phyloP scores from a whole-genome alignment of 495 filamentous ascomycete species.

The Hypoxylon intermedium region DNA sequence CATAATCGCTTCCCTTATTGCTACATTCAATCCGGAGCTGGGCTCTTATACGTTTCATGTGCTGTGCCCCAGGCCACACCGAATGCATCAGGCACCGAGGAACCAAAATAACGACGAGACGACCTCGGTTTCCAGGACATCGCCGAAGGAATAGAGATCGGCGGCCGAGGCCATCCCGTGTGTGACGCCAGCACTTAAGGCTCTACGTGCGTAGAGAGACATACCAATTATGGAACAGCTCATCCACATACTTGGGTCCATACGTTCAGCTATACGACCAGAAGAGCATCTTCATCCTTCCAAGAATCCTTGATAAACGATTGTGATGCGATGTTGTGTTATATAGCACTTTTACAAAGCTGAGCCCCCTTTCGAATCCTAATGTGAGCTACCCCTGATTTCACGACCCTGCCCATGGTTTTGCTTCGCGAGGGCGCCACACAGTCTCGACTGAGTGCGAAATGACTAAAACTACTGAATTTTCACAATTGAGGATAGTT shows the following conservation, averaged over 20 bases:
- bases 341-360: constrained; percentile 9
- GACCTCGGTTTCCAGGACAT: constrained; percentile 20
- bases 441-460: background rate
- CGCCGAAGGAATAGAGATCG: constrained; percentile 37
- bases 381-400: constrained; percentile 12
- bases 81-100: constrained; percentile 6
- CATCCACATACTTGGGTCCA: constrained; percentile 10
- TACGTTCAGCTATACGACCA: constrained; percentile 4
- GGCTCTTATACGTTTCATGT: constrained; percentile 9
- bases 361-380: constrained; percentile 8
- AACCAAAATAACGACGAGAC: constrained; percentile 1
- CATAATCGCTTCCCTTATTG: constrained; percentile 9
- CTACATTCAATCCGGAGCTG: background rate
- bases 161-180: constrained; percentile 27
- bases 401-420: background rate
- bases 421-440: constrained; percentile 12
- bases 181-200: constrained; percentile 15
- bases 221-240: background rate
- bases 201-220: constrained; percentile 16
- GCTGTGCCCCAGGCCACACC: constrained; percentile 8
- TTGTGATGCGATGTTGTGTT: constrained; percentile 2
- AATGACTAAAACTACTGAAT: background rate
- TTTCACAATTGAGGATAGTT: background rate
- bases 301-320: background rate
- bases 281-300: background rate